A percentile compares a stretch with the other conserved stretches of the same genome.
These are phyloP conservation scores for Solanum medicagineum DNA, from an alignment of 257 asterid species.

Conservation along the genomic window DNA sequence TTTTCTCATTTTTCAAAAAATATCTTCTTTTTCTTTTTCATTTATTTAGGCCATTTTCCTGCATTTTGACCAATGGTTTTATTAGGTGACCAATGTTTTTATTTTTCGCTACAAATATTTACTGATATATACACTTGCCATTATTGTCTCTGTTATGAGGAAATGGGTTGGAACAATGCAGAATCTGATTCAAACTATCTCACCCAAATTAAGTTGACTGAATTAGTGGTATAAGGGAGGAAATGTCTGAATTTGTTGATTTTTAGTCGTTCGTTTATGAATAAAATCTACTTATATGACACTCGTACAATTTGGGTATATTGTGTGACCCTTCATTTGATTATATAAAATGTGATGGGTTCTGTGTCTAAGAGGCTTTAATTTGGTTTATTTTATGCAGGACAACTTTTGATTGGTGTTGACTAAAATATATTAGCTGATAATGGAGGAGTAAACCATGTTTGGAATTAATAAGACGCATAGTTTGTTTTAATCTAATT, in stretches of 20 bases:
- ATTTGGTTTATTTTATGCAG: not conserved
- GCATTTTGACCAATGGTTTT: too few species aligned
- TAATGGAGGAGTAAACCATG: constrained; percentile 8
- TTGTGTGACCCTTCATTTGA: not conserved
- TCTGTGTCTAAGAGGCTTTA: not conserved
- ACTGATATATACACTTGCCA: not conserved
- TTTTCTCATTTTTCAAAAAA: not conserved
- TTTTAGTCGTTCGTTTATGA: not conserved
- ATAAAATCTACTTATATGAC: not conserved
- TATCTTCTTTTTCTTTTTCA: not conserved
- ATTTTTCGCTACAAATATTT: not conserved
- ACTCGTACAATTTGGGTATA: not conserved
- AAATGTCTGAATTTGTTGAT: not conserved
- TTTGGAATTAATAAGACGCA: not conserved
- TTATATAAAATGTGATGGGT: not conserved
- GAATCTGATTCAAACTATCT: not conserved
- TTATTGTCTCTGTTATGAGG: not conserved
- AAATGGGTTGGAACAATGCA: not conserved
- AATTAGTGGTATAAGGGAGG: not conserved
- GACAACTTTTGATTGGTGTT: constrained; percentile 20
- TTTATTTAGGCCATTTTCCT: not conserved
- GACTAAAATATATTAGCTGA: constrained; percentile 11
- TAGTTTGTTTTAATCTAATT: not conserved
- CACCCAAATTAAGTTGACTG: not conserved
- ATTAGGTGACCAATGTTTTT: not conserved